These are phyloP conservation scores for Pilatotrama ljubarskyi DNA, from an alignment of 768 basidiomycete genomes.

Conservation along the genomic window DNA sequence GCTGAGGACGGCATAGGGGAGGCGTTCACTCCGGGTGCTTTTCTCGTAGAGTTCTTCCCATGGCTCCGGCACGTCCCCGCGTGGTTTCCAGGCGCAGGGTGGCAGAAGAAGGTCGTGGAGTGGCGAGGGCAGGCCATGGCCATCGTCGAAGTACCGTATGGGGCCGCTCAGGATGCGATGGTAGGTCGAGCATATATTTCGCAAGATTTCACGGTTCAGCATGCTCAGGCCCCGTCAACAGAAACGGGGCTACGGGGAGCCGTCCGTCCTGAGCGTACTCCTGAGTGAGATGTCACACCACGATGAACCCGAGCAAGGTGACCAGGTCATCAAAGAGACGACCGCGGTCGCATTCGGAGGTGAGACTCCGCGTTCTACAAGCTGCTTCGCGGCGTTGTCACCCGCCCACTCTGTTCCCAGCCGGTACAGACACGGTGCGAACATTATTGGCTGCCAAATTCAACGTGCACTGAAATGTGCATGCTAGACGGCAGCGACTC, in stretches of 20 bases:
- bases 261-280: neutral
- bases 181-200: too few relatives aligned
- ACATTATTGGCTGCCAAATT: too few relatives aligned
- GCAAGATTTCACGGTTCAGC: too few relatives aligned
- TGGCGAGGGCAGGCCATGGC: conserved; percentile 64
- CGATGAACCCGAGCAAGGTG: neutral
- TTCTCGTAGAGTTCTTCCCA: neutral
- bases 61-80: conserved; percentile 45
- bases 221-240: too few relatives aligned
- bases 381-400: too few relatives aligned
- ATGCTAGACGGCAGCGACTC: neutral
- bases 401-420: neutral
- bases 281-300: neutral
- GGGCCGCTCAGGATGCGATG: conserved; percentile 52
- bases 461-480: neutral
- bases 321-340: conserved; percentile 5
- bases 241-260: too few relatives aligned
- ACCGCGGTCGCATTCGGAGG: conserved; percentile 9
- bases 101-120: conserved; percentile 52
- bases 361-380: neutral
- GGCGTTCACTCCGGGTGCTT: neutral
- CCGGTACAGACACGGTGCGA: neutral
- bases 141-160: conserved; percentile 61
- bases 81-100: conserved; percentile 66
- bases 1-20: neutral